Base-by-base conservation (phyloP, 306 rosid genomes). In the Cicer bijugum region DNA sequence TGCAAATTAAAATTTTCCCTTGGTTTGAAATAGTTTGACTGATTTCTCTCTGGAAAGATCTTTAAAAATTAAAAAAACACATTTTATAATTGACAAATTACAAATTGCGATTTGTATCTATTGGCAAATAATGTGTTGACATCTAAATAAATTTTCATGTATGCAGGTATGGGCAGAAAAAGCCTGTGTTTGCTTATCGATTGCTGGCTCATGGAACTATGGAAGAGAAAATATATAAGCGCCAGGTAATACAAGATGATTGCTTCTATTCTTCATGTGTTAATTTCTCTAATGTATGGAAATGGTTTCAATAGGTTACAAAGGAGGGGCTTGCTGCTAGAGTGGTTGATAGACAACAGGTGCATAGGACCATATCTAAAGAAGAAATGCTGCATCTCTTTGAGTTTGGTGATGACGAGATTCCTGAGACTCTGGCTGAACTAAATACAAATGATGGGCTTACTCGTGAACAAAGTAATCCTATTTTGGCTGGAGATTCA, bases 331-430 rank as follows among this genome's bases (percentile, higher is more conserved):
- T 94, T 76, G 92, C 98, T 77, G 98, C 98, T 70, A 89, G 98
- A 79, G 98, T 94, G 70, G 96, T 94, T 14, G 98, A 94, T 70
- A 87, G 96, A 78, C 97, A 94, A 73, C 98, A 94, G 81, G 97
- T 94, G 55, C 87, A 86, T 71, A 78, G 98, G 82, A 94, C 98
- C 35, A 89, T 94, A 12, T 94, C 98, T 55, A 88, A 90, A 82
- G 98, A 94, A 83, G 98, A 94, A 86, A 91, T 91, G 98, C 72
- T 91, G 78, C 98, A 94, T 86, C 98, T 94, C 69, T 94, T 94
- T 80, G 98, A 87, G 55, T 94, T 94, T 78, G 98, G 98, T 55
- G 97, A 94, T 75, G 98, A 94, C 40, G 98, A 94, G 78, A 93
- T 75, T 78, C 92, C 85, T 37, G 98, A 89, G 64, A 77, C 79